Conservation (phyloP, 768 basidiomycete genomes). For the Tylopilus sp. region DNA sequence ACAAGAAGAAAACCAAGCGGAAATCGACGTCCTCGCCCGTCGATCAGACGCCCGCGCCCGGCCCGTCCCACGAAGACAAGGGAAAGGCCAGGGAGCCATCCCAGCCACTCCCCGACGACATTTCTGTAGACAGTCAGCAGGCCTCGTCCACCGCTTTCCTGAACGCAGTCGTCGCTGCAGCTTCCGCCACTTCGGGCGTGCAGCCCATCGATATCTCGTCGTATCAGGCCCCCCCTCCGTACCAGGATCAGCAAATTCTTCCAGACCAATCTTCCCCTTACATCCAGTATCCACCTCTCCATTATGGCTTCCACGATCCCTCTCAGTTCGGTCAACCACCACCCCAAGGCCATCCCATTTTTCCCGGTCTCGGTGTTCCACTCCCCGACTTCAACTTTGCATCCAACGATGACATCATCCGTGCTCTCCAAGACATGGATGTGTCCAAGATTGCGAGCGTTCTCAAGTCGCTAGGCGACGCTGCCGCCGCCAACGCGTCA, state of each 20-base stretch:
- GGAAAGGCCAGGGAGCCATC: slow-evolving; percentile 37
- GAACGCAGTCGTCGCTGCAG: slow-evolving; percentile 63
- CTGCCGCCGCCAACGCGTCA: slow-evolving; percentile 42
- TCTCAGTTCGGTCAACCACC: slow-evolving; percentile 26
- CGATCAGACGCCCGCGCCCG: not conserved
- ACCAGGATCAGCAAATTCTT: slow-evolving; percentile 32
- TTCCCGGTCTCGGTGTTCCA: slow-evolving; percentile 16
- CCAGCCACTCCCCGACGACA: too few species aligned
- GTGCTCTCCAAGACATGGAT: slow-evolving; percentile 70
- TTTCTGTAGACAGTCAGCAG: slow-evolving; percentile 34
- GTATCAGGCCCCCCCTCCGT: slow-evolving; percentile 32
- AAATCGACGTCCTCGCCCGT: slow-evolving; percentile 3
- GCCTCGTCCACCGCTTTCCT: slow-evolving; percentile 57
- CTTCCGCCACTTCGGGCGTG: slow-evolving; percentile 45
- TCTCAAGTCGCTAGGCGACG: slow-evolving; percentile 62
- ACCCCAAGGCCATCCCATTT: slow-evolving; percentile 29
- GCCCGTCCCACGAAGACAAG: slow-evolving; percentile 30
- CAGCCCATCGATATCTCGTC: slow-evolving; percentile 27
- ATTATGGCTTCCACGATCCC: slow-evolving; percentile 27
- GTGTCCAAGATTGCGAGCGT: slow-evolving; percentile 62
- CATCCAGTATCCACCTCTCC: slow-evolving; percentile 32
- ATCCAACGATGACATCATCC: slow-evolving; percentile 72
- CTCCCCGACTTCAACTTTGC: slow-evolving; percentile 40
- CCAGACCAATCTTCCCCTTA: slow-evolving; percentile 23
- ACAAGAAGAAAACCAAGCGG: slow-evolving; percentile 38